Percentiles rank a stretch among this genome's conserved stretches.
Conservation (phyloP, 768 basidiomycete genomes). For the Auricularia sp. region DNA sequence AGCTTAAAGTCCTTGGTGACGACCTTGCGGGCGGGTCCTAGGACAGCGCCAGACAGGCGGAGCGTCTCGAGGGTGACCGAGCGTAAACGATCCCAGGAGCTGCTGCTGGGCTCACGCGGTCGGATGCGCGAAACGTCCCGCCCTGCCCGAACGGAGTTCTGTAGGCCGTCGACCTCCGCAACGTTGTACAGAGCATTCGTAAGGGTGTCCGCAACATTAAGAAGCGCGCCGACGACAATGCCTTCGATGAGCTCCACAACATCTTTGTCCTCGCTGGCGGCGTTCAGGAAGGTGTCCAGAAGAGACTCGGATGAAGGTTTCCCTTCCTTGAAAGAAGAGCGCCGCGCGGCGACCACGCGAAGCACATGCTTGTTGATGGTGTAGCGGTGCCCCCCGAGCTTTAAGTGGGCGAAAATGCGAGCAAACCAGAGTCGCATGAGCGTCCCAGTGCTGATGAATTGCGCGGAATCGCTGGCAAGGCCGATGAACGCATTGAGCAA, state of each 20-base stretch:
- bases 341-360: neutral
- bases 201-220: neutral
- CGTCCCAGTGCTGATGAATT: neutral
- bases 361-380: neutral
- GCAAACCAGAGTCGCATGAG: neutral
- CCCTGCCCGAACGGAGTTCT: neutral
- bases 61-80: neutral
- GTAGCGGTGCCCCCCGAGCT: neutral
- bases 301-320: neutral
- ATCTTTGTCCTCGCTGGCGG: neutral
- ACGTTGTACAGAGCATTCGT: neutral
- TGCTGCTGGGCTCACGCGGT: neutral
- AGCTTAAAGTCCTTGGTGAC: neutral
- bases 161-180: neutral
- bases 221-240: neutral
- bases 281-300: neutral
- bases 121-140: neutral
- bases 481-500: neutral
- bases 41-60: neutral
- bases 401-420: neutral
- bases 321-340: neutral
- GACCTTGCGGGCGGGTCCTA: neutral
- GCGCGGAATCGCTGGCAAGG: neutral
- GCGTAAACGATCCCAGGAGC: neutral
- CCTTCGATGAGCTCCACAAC: neutral